Evolutionary conservation across 164 flowering plant genomes (phyloP).

Genomic region (Stephania yunnanensis): DNA sequence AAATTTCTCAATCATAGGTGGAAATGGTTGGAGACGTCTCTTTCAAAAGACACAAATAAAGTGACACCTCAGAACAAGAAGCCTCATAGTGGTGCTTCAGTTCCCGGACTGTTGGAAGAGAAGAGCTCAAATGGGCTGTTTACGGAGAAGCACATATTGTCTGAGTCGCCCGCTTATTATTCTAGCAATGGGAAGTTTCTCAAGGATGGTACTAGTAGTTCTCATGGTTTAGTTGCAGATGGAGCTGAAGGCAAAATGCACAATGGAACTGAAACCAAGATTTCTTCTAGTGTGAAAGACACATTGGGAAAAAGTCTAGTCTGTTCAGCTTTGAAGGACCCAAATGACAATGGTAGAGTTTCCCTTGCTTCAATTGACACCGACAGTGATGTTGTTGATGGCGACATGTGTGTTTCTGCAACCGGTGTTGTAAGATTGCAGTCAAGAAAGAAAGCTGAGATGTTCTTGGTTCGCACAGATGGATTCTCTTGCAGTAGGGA

Average conservation of each 20-base stretch:
- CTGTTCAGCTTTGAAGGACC: constrained; percentile 17
- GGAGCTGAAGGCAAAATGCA: constrained; percentile 16
- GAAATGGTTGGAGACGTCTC: constrained; percentile 30
- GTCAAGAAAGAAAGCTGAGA: constrained; percentile 96
- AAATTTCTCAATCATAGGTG: constrained; percentile 30
- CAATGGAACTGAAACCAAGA: constrained; percentile 14
- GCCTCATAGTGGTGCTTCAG: constrained; percentile 8
- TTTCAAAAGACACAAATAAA: constrained; percentile 26
- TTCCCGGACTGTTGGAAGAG: constrained; percentile 15
- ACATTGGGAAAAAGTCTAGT: constrained; percentile 14
- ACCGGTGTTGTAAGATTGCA: constrained; percentile 97
- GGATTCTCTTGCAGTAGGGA: constrained; percentile 88
- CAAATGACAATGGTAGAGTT: constrained; percentile 23
- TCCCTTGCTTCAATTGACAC: constrained; percentile 33
- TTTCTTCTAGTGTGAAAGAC: constrained; percentile 14
- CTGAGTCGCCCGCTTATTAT: constrained; percentile 15
- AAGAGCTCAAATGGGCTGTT: constrained; percentile 33
- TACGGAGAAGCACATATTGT: constrained; percentile 12
- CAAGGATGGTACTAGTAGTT: constrained; percentile 15
- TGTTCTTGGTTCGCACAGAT: constrained; percentile 96
- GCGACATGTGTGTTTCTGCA: constrained; percentile 95
- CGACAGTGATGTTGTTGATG: constrained; percentile 44
- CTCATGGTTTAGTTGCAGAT: constrained; percentile 24
- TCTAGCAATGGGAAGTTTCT: constrained; percentile 19
- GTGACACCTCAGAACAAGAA: constrained; percentile 16